Evolutionary conservation across 257 asterid species (phyloP).

Genomic region (Rehmannia glutinosa): DNA sequence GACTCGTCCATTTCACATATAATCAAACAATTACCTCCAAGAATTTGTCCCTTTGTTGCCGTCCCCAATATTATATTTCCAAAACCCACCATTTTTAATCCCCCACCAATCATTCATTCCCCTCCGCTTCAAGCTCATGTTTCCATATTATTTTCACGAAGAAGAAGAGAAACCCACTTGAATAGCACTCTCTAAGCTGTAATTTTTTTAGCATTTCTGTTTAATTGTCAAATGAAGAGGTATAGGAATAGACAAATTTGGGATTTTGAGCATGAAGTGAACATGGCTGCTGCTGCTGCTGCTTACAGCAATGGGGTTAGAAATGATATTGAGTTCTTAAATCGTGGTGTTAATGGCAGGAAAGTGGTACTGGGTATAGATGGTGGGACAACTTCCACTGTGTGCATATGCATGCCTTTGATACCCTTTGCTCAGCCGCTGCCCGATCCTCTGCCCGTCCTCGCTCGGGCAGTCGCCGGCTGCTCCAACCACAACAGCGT

Average conservation of each 20-base stretch:
- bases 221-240: conserved; percentile 35
- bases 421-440: conserved; percentile 34
- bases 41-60: conserved; percentile 37
- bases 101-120: conserved; percentile 20
- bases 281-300: conserved; percentile 20
- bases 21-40: conserved; percentile 28
- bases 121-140: too few species aligned
- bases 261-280: conserved; percentile 44
- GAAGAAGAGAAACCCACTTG: not conserved
- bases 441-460: conserved; percentile 66
- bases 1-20: conserved; percentile 37
- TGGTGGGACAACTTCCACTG: conserved; percentile 75
- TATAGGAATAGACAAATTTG: conserved; percentile 34
- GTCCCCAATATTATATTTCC: conserved; percentile 30
- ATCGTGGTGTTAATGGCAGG: conserved; percentile 15
- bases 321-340: too few species aligned
- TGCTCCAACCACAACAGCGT: conserved; percentile 87
- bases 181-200: not conserved
- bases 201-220: not conserved
- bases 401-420: conserved; percentile 70
- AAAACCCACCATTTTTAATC: conserved; percentile 24
- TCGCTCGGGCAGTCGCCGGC: conserved; percentile 77
- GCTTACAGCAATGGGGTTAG: too few species aligned
- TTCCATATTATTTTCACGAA: too few species aligned
- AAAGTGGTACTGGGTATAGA: conserved; percentile 71